Base-by-base conservation (phyloP, 768 basidiomycete species). In the Galerina sulciceps region DNA sequence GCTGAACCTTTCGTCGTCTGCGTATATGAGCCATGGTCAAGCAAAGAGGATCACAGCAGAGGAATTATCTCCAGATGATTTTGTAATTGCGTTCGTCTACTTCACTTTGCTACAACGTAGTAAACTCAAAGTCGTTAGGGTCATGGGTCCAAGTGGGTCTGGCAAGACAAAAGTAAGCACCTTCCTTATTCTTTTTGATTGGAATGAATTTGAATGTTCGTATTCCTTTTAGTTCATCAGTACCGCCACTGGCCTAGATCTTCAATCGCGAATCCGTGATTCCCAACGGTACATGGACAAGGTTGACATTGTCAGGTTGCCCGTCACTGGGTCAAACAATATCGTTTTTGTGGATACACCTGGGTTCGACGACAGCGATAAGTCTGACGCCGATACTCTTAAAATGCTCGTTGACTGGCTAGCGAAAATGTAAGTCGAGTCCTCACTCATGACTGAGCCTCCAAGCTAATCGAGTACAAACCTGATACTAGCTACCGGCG, bases 81-180 rank as follows among this genome's bases (percentile, higher is more conserved):
- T 31, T 9, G 18, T 8, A 6, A 8, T 15, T 15, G 8, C 15
- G 11, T 47, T 20, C 4, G 26, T 31, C 26, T 31, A 1, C 26
- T 31, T 31, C 26, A 31, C 8, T 31, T 3, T 31, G 26, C 26
- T 31, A 31, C 8, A 31, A 4, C 26, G 8, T 31, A 31, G 26
- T 31, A 31, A n/a, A 31, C 26, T 31, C 26, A 31, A 31, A 31
- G 26, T 5, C 8, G 26, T 31, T 31, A 73, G 72, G 3, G 55
- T 72, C 8, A 69, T 73, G 67, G 72, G 72, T 4, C 66, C 71
- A 4, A 72, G 70, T 6, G 72, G 71, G 1, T 59, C 64, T 11
- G 71, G 71, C 36, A 73, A 73, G 56, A 73, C 67, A 36, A 61
- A 68, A 2, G 72, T 73, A 41, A 13, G 68, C 26, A 31, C 56